phyloP scores from a whole-genome alignment of 192 early-diverging fungal genomes.

The Umbelopsis sp. region DNA sequence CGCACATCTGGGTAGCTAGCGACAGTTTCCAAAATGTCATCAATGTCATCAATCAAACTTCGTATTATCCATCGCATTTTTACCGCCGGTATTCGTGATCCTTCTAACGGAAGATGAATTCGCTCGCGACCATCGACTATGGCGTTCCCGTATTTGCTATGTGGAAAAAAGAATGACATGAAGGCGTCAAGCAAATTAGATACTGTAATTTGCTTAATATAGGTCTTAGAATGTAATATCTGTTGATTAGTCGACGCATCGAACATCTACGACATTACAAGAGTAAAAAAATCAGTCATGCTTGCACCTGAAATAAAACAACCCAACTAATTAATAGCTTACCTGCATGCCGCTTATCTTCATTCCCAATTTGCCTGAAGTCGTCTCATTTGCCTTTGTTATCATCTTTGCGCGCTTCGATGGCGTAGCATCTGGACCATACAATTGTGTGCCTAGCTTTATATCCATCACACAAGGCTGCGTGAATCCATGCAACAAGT shows the following conservation, averaged over 20 bases:
- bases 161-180: conserved; percentile 56
- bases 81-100: conserved; percentile 42
- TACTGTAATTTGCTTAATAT: conserved; percentile 53
- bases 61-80: conserved; percentile 57
- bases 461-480: conserved; percentile 84
- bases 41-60: conserved; percentile 61
- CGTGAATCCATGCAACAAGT: conserved; percentile 66
- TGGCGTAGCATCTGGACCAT: conserved; percentile 69
- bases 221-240: conserved; percentile 48
- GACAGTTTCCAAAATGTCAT: conserved; percentile 59
- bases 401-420: conserved; percentile 73
- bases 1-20: conserved; percentile 49
- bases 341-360: conserved; percentile 76
- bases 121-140: neutral
- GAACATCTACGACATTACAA: conserved; percentile 45
- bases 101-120: neutral
- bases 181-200: conserved; percentile 62
- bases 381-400: conserved; percentile 64
- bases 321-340: neutral
- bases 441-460: conserved; percentile 82
- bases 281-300: neutral
- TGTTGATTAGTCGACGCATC: conserved; percentile 44
- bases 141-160: neutral
- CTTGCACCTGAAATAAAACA: neutral
- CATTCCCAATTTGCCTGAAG: conserved; percentile 65